phyloP scores from a whole-genome alignment of 2,329 filamentous ascomycete species.

The Arthrocladium fulminans region DNA sequence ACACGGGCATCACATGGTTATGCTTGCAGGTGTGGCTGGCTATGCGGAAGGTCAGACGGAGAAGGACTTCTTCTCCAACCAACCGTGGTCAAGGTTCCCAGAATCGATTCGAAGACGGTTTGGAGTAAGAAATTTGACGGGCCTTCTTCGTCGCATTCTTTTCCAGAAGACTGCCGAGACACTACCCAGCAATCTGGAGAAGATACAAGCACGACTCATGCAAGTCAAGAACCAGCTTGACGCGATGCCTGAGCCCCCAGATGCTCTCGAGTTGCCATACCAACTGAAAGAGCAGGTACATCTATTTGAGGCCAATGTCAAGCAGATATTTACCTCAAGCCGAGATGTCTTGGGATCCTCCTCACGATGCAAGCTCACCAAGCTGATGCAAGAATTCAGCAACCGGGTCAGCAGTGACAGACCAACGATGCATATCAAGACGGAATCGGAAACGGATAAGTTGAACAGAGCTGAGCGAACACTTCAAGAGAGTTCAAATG shows the following conservation, averaged over 20 bases:
- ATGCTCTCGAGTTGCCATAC: constrained; percentile 2
- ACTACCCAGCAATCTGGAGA: constrained; percentile 3
- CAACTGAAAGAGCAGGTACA: neutral
- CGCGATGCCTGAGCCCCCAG: constrained; percentile 5
- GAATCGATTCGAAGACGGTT: neutral
- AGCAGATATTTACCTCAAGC: neutral
- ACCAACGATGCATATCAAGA: constrained; percentile 1
- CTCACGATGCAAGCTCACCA: neutral
- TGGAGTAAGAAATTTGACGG: neutral
- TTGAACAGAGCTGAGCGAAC: neutral
- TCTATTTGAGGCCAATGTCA: neutral
- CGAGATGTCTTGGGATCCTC: neutral
- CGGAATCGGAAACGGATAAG: neutral
- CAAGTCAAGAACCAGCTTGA: neutral
- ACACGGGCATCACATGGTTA: constrained; percentile 7
- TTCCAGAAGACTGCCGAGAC: constrained; percentile 5
- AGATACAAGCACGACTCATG: neutral
- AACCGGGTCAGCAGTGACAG: neutral
- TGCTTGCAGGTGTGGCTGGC: neutral
- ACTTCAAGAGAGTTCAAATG: neutral
- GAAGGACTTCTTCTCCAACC: neutral
- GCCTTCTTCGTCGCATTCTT: constrained; percentile 1
- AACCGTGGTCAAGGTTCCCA: neutral
- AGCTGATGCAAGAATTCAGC: constrained; percentile 1
- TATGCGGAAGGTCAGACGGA: neutral